Percentiles rank a stretch among this genome's conserved stretches.
Evolutionary conservation across 352 stramenopile species (phyloP).

Genomic region (Phytophthora melonis): DNA sequence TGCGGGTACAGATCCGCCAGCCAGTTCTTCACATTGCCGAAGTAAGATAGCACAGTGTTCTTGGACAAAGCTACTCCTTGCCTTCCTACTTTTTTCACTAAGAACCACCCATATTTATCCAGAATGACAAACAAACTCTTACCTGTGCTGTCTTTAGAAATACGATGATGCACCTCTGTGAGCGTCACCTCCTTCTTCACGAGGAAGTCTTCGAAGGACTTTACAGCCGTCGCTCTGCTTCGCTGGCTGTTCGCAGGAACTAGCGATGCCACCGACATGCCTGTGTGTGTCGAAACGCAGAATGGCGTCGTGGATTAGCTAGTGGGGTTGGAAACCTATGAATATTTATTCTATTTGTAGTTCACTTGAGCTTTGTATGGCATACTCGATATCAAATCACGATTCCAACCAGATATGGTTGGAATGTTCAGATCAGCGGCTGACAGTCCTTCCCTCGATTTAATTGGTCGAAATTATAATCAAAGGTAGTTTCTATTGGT

Average conservation of each 20-base stretch:
- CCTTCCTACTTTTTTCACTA: slow-evolving; percentile 1
- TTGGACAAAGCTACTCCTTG: not conserved
- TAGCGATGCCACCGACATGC: not conserved
- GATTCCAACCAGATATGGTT: too few species aligned
- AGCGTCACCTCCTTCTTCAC: not conserved
- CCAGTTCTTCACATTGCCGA: not conserved
- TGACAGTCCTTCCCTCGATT: too few species aligned
- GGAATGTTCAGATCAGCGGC: too few species aligned
- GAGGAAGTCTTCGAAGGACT: not conserved
- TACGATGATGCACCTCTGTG: not conserved
- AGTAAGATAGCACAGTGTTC: not conserved
- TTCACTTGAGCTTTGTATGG: too few species aligned
- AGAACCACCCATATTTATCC: not conserved
- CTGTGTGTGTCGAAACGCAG: not conserved
- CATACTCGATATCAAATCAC: too few species aligned
- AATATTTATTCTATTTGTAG: not conserved
- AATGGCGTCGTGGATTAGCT: not conserved
- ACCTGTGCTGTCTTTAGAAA: not conserved
- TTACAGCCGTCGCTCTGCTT: not conserved
- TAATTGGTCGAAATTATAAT: too few species aligned
- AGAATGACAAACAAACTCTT: not conserved
- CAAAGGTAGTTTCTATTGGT: too few species aligned
- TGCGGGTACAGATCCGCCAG: not conserved
- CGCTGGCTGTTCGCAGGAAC: not conserved
- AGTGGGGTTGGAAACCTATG: not conserved